Conservation (phyloP, 148 eudicot species). For the Talinum fruticosum region DNA sequence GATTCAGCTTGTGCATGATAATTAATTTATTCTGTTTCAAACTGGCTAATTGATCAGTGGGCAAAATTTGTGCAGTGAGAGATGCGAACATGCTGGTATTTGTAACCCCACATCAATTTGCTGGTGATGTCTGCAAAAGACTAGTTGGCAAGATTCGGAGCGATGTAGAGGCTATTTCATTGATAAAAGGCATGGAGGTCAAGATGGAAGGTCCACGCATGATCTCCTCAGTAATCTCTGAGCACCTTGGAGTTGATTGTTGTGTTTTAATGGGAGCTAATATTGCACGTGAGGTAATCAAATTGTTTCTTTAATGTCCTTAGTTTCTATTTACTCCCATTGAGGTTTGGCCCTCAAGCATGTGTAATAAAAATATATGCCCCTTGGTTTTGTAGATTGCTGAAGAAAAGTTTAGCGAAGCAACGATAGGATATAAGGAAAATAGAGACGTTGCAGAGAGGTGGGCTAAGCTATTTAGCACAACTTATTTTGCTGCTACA, state of each 20-base stretch:
- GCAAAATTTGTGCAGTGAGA: slow-evolving; percentile 46
- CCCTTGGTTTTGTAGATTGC: slow-evolving; percentile 60
- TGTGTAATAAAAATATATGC: background rate
- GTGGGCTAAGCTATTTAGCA: slow-evolving; percentile 80
- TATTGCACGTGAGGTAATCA: slow-evolving; percentile 80
- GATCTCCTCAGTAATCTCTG: slow-evolving; percentile 71
- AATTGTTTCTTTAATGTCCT: slow-evolving; percentile 4
- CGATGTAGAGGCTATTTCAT: slow-evolving; percentile 77
- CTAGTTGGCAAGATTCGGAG: slow-evolving; percentile 62
- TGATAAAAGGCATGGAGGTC: slow-evolving; percentile 98
- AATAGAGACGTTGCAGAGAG: slow-evolving; percentile 69
- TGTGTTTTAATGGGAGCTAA: slow-evolving; percentile 98
- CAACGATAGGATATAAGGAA: slow-evolving; percentile 74
- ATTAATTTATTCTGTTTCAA: background rate
- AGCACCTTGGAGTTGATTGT: slow-evolving; percentile 60
- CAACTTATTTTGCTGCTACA: slow-evolving; percentile 77
- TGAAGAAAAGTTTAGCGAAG: slow-evolving; percentile 86
- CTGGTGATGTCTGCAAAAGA: slow-evolving; percentile 67
- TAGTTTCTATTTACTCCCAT: background rate
- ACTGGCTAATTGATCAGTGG: background rate
- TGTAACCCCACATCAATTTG: slow-evolving; percentile 95
- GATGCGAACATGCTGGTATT: slow-evolving; percentile 91
- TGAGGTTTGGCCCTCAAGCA: background rate
- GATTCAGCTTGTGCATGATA: background rate
- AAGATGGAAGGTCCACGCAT: slow-evolving; percentile 85